Evolutionary conservation across 140 eudicot genomes (phyloP), one percentile per base, ranked within the genome.

Genomic region (Senecio squalidus): DNA sequence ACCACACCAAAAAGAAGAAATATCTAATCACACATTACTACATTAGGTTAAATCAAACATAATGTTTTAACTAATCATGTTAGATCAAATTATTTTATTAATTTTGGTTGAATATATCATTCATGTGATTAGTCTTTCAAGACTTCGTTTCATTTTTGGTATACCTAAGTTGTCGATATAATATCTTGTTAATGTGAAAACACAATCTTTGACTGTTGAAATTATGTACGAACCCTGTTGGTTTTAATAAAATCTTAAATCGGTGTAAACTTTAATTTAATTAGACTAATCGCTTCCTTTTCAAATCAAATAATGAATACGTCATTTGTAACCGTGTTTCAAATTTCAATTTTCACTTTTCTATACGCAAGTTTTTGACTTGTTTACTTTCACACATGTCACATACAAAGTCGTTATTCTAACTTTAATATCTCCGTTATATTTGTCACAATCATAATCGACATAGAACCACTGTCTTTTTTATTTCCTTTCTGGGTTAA

Each of bases 151-250:
- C 23, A 17, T 43, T 2, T 43, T 43, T 4, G 20, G 20, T 3
- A 14, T 3, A 5, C 6, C 20, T 14, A 43, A 15, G 8, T 45
- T 28, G 49, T 39, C 34, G n/a, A 41, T 38, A 24, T 60, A 6
- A 60, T 43, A 21, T 29, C 29, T 36, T 48, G 9, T 4, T 34
- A 27, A 60, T 14, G 76, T 55, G 71, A 45, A 71, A 71, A 62
- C 51, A 46, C 52, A 25, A 55, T 55, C 52, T 44, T 70, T 63
- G 76, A 63, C 76, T 26, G 21, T 71, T 54, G 66, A 44, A 60
- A 23, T 49, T 26, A 34, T 48, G 23, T 60, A 59, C 14, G 26
- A 26, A 60, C 14, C 43, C 17, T 11, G 26, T 54, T 14, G 28
- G 39, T 15, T 6, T 45, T 8, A 8, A 9, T 5, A 13, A 2